Evolutionary conservation across 2,329 filamentous ascomycete species (phyloP).

Genomic region (Aspergillus sp.): DNA sequence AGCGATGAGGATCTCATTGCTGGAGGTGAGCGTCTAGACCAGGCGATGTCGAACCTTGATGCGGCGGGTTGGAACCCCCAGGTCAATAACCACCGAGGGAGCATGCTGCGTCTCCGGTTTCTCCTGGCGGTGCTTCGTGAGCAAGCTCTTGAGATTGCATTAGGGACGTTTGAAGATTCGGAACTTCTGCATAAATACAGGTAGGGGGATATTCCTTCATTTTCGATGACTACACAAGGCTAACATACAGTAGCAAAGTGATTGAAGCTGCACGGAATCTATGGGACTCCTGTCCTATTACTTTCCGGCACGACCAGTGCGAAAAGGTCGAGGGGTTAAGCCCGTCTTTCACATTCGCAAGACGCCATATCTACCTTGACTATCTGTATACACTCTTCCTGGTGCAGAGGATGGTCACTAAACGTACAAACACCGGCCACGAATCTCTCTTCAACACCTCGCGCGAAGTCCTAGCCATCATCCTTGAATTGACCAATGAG

Average conservation of each 20-base stretch:
- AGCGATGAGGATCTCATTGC: conserved; percentile 28
- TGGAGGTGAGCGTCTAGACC: conserved; percentile 24
- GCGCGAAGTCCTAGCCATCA: conserved; percentile 29
- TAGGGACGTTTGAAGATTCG: conserved; percentile 24
- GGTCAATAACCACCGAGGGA: conserved; percentile 19
- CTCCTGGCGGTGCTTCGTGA: conserved; percentile 29
- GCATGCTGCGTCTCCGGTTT: conserved; percentile 27
- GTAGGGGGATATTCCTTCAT: conserved; percentile 13
- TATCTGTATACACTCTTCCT: conserved; percentile 38
- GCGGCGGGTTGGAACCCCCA: conserved; percentile 29
- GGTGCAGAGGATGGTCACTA: conserved; percentile 34
- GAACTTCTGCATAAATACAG: conserved; percentile 27
- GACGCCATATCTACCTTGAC: conserved; percentile 33
- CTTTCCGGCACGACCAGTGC: conserved; percentile 27
- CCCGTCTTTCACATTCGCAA: conserved; percentile 18
- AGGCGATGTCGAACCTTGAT: conserved; percentile 28
- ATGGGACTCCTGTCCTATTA: conserved; percentile 26
- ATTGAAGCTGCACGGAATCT: conserved; percentile 25
- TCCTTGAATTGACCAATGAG: conserved; percentile 29
- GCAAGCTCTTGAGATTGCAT: conserved; percentile 32
- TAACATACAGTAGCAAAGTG: conserved; percentile 20
- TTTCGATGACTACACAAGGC: neutral
- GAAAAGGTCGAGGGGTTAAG: conserved; percentile 9
- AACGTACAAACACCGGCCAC: conserved; percentile 32
- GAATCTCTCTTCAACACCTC: conserved; percentile 34